Percentiles rank a stretch among this genome's conserved stretches.
Conservation (phyloP, 495 filamentous ascomycete genomes). For the Daldinia decipiens region DNA sequence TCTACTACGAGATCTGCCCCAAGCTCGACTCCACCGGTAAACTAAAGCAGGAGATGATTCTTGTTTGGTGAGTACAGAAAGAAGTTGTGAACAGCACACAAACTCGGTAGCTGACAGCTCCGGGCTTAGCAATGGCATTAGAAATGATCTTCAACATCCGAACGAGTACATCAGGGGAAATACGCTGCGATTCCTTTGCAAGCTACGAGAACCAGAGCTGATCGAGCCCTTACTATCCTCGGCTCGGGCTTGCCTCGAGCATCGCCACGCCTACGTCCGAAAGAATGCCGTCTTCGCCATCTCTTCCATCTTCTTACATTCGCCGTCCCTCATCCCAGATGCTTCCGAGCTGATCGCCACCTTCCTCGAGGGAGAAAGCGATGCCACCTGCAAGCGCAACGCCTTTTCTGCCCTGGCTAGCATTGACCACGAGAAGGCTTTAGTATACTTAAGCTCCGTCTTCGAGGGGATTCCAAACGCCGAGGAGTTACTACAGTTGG, state of each 20-base stretch:
- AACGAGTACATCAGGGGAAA: slow-evolving; percentile 99
- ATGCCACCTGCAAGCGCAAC: slow-evolving; percentile 97
- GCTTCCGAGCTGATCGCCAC: slow-evolving; percentile 90
- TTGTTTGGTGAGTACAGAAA: slow-evolving; percentile 82
- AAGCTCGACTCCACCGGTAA: slow-evolving; percentile 92
- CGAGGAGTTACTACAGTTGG: slow-evolving; percentile 92
- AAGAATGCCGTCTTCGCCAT: slow-evolving; percentile 98
- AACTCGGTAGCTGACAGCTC: slow-evolving; percentile 29
- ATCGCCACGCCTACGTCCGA: slow-evolving; percentile 95
- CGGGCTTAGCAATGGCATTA: slow-evolving; percentile 85
- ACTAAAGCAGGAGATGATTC: slow-evolving; percentile 98
- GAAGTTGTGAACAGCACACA: background rate
- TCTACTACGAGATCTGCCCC: slow-evolving; percentile 99
- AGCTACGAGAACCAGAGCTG: slow-evolving; percentile 94
- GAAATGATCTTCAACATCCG: slow-evolving; percentile 94
- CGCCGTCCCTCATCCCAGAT: slow-evolving; percentile 91
- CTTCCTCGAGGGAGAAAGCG: slow-evolving; percentile 91
- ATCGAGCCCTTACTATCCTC: slow-evolving; percentile 95
- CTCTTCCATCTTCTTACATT: slow-evolving; percentile 91
- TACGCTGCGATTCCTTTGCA: slow-evolving; percentile 95
- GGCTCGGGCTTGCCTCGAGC: slow-evolving; percentile 88
- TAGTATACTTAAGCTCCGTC: slow-evolving; percentile 88
- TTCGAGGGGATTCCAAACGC: slow-evolving; percentile 95
- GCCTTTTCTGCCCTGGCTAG: slow-evolving; percentile 91
- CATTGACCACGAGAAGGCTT: slow-evolving; percentile 91